These are phyloP conservation scores for Syncephalastrum racemosum DNA, from an alignment of 371 early-diverging fungal genomes.

Conservation along the genomic window DNA sequence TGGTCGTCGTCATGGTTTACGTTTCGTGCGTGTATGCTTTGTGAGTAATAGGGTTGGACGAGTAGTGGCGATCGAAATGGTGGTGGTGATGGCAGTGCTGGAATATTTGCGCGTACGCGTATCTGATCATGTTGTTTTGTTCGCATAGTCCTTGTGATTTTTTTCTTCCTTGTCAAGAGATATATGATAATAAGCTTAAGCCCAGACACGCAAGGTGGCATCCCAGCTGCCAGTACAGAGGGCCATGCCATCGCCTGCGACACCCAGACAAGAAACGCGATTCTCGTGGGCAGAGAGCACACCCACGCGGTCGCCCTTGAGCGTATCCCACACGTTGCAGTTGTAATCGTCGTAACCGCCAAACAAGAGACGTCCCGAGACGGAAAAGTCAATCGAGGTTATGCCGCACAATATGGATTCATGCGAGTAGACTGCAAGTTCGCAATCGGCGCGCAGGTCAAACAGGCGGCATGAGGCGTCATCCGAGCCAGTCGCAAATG, in stretches of 20 bases:
- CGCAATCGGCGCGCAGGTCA: conserved; percentile 96
- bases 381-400: conserved; percentile 95
- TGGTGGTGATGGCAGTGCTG: too few relatives aligned
- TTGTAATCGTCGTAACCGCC: conserved; percentile 99
- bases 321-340: conserved; percentile 98
- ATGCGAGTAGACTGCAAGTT: conserved; percentile 93
- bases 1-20: too few relatives aligned
- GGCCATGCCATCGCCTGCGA: conserved; percentile 95
- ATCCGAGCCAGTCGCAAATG: conserved; percentile 96
- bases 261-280: conserved; percentile 94
- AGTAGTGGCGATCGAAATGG: too few relatives aligned
- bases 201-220: conserved; percentile 55
- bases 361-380: conserved; percentile 94
- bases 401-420: conserved; percentile 96
- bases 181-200: too few relatives aligned
- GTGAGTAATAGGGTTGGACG: too few relatives aligned
- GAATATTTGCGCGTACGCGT: too few relatives aligned
- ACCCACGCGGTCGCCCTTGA: conserved; percentile 93
- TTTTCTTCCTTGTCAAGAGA: too few relatives aligned
- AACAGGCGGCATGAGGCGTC: conserved; percentile 97
- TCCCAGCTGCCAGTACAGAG: conserved; percentile 98
- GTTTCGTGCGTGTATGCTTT: too few relatives aligned
- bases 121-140: conserved; percentile 1
- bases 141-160: background rate
- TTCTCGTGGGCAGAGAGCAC: conserved; percentile 94